Evolutionary conservation across 108 stramenopile genomes (phyloP).

Genomic region (Chaetoceros tenuissimus): DNA sequence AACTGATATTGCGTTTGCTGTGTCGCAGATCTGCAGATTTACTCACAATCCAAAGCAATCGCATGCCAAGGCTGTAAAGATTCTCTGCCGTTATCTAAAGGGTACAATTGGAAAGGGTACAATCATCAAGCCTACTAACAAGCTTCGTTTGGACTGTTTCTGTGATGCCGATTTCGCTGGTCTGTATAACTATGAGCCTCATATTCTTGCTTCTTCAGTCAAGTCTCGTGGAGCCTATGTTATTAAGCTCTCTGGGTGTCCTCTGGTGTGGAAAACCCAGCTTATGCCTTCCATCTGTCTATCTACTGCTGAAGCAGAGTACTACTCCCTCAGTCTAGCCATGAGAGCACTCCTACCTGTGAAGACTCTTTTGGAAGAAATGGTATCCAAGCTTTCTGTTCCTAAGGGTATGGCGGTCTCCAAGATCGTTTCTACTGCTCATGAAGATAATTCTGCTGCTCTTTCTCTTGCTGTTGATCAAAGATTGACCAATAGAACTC

Average conservation of each 20-base stretch:
- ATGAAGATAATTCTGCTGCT: constrained; percentile 20
- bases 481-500: constrained; percentile 14
- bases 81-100: constrained; percentile 18
- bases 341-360: constrained; percentile 10
- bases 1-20: constrained; percentile 18
- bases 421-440: constrained; percentile 4
- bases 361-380: constrained; percentile 8
- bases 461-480: constrained; percentile 18
- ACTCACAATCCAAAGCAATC: constrained; percentile 10
- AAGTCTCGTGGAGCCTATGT: constrained; percentile 36
- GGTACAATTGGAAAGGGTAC: constrained; percentile 13
- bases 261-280: constrained; percentile 34
- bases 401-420: not conserved
- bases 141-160: constrained; percentile 15
- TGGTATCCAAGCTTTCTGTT: not conserved
- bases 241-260: constrained; percentile 18
- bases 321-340: constrained; percentile 6
- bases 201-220: constrained; percentile 14
- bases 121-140: constrained; percentile 9
- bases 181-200: constrained; percentile 7
- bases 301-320: constrained; percentile 38
- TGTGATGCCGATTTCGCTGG: constrained; percentile 38
- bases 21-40: constrained; percentile 6
- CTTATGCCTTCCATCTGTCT: constrained; percentile 30
- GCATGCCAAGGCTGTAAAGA: constrained; percentile 16